Conservation (phyloP, 768 basidiomycete species). For the Tylopilus plumbeoviolaceoides region DNA sequence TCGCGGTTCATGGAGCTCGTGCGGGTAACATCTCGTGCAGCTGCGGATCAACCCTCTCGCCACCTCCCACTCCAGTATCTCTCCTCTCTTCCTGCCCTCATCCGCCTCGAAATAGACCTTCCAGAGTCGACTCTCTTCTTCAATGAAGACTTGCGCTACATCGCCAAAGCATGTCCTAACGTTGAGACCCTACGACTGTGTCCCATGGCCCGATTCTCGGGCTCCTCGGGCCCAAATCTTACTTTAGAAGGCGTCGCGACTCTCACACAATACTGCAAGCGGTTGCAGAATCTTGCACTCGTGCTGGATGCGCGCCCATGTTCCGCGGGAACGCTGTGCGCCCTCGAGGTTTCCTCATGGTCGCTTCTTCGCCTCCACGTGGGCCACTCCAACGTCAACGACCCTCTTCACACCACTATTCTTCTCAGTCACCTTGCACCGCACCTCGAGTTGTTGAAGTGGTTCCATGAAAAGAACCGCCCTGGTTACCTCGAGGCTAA, state of each 20-base stretch:
- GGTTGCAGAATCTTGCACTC: constrained; percentile 60
- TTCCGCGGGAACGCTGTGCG: constrained; percentile 41
- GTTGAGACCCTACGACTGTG: constrained; percentile 68
- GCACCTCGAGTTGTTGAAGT: constrained; percentile 62
- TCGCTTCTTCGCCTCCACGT: constrained; percentile 69
- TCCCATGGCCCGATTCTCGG: constrained; percentile 63
- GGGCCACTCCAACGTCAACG: constrained; percentile 69
- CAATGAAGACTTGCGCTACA: constrained; percentile 51
- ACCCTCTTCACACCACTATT: constrained; percentile 67
- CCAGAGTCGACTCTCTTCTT: constrained; percentile 70
- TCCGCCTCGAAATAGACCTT: constrained; percentile 71
- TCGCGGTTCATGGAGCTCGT: constrained; percentile 81
- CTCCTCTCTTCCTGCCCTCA: constrained; percentile 47
- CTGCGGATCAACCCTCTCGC: constrained; percentile 49
- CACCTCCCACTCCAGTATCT: constrained; percentile 62
- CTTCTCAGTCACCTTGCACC: constrained; percentile 78
- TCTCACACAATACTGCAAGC: constrained; percentile 54
- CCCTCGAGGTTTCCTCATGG: constrained; percentile 52
- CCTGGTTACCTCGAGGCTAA: constrained; percentile 65
- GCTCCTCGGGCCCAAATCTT: constrained; percentile 48
- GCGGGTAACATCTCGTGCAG: constrained; percentile 64
- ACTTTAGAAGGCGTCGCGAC: constrained; percentile 60
- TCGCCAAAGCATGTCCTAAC: constrained; percentile 61
- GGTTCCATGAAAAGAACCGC: constrained; percentile 78
- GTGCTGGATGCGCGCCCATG: constrained; percentile 58